Percentiles rank a stretch among this genome's conserved stretches.
phyloP scores from a whole-genome alignment of 2,329 filamentous ascomycete genomes.

The Cercospora sp. region DNA sequence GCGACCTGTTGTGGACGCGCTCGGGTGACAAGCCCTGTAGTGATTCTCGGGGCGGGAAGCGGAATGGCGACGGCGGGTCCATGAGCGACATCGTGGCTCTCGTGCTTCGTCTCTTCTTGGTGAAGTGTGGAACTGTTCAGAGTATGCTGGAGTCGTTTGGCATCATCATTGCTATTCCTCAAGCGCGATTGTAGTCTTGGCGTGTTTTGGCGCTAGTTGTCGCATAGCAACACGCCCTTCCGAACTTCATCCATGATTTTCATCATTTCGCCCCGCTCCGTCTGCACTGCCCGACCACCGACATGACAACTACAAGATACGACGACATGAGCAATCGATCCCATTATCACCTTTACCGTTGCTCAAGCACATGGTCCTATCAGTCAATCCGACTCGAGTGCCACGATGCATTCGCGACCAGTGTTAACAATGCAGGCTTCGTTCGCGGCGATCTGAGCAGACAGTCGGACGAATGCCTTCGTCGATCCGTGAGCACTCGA shows the following conservation, averaged over 20 bases:
- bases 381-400: too few species aligned
- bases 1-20: slow-evolving; percentile 55
- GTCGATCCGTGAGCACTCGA: neutral
- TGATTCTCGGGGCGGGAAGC: slow-evolving; percentile 54
- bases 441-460: neutral
- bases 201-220: slow-evolving; percentile 1
- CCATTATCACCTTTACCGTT: too few species aligned
- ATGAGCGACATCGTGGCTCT: slow-evolving; percentile 7
- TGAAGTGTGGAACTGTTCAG: neutral
- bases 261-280: neutral
- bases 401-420: neutral
- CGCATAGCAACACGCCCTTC: neutral
- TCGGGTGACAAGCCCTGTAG: slow-evolving; percentile 64
- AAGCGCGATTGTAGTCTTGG: neutral
- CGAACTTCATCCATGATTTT: neutral
- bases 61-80: slow-evolving; percentile 40
- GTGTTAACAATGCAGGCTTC: neutral
- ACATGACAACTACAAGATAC: neutral
- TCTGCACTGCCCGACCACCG: neutral
- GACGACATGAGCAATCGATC: too few species aligned
- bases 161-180: neutral
- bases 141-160: neutral
- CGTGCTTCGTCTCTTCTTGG: neutral
- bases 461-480: neutral
- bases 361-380: too few species aligned